Percentiles rank a stretch among this genome's conserved stretches.
Conservation (phyloP, 1,284 basidiomycete genomes). For the Naganishia liquefaciens region DNA sequence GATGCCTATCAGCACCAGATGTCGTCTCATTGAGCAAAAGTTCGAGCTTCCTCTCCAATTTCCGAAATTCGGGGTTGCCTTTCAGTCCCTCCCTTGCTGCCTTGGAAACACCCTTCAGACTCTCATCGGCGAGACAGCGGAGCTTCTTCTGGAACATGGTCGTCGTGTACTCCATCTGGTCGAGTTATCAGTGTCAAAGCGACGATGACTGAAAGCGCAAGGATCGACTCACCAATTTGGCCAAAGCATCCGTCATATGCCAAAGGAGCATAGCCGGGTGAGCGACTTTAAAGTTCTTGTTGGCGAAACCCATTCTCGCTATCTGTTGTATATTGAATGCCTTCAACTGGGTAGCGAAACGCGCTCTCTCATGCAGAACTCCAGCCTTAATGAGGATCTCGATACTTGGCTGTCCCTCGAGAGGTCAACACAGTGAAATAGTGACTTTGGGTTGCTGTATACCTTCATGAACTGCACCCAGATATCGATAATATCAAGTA, state of each 20-base stretch:
- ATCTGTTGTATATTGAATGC: slow-evolving; percentile 41
- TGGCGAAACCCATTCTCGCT: slow-evolving; percentile 44
- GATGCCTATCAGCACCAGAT: slow-evolving; percentile 63
- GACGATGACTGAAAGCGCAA: too few species aligned
- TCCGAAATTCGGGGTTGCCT: slow-evolving; percentile 49
- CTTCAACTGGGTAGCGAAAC: slow-evolving; percentile 45
- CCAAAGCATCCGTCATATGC: slow-evolving; percentile 61
- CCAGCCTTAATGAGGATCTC: slow-evolving; percentile 45
- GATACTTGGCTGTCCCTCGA: slow-evolving; percentile 44
- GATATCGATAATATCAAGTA: slow-evolving; percentile 47
- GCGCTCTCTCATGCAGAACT: slow-evolving; percentile 46
- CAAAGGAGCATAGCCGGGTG: slow-evolving; percentile 33
- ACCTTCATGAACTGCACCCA: slow-evolving; percentile 71
- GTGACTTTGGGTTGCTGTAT: slow-evolving; percentile 38
- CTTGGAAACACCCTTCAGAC: slow-evolving; percentile 36
- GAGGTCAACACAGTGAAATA: background rate
- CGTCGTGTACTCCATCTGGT: slow-evolving; percentile 77
- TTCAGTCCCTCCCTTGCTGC: slow-evolving; percentile 45
- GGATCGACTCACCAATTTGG: slow-evolving; percentile 65
- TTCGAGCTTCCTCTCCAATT: slow-evolving; percentile 49
- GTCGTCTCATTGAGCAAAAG: slow-evolving; percentile 45
- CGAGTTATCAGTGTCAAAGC: background rate
- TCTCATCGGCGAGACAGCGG: slow-evolving; percentile 45
- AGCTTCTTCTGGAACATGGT: slow-evolving; percentile 72
- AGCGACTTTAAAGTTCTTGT: slow-evolving; percentile 25